phyloP scores from a whole-genome alignment of 2,329 filamentous ascomycete genomes.

The Cadophora sp. region DNA sequence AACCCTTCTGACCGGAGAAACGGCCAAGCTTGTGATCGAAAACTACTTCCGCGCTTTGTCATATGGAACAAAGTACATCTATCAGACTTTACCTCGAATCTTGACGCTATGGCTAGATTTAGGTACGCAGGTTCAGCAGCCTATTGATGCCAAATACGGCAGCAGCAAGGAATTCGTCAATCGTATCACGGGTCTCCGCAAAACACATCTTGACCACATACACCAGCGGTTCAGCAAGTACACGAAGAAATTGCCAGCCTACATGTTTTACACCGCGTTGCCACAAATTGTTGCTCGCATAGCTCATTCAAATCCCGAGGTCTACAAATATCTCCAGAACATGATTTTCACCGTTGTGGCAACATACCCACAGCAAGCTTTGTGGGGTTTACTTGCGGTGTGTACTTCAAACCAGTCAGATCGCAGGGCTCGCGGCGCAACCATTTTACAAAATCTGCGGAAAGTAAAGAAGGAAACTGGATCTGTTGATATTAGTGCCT shows the following conservation, averaged over 20 bases:
- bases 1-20: slow-evolving; percentile 79
- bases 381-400: slow-evolving; percentile 91
- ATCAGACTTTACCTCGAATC: slow-evolving; percentile 90
- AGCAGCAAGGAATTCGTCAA: slow-evolving; percentile 55
- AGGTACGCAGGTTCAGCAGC: slow-evolving; percentile 74
- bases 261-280: slow-evolving; percentile 81
- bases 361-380: slow-evolving; percentile 85
- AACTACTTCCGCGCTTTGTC: slow-evolving; percentile 89
- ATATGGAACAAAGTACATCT: slow-evolving; percentile 93
- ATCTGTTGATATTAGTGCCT: slow-evolving; percentile 66
- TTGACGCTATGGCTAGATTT: slow-evolving; percentile 95
- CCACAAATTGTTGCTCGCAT: slow-evolving; percentile 97
- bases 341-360: slow-evolving; percentile 89
- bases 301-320: slow-evolving; percentile 79
- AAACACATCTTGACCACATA: slow-evolving; percentile 70
- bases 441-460: slow-evolving; percentile 58
- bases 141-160: slow-evolving; percentile 54
- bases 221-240: slow-evolving; percentile 84
- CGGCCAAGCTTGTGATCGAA: slow-evolving; percentile 87
- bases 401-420: slow-evolving; percentile 81
- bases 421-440: slow-evolving; percentile 61
- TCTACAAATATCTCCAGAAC: slow-evolving; percentile 76
- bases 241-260: slow-evolving; percentile 72
- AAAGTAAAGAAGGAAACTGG: slow-evolving; percentile 55
- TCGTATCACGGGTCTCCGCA: slow-evolving; percentile 62